Conservation (phyloP, 1,284 basidiomycete species). For the Takashimella tepidaria region DNA sequence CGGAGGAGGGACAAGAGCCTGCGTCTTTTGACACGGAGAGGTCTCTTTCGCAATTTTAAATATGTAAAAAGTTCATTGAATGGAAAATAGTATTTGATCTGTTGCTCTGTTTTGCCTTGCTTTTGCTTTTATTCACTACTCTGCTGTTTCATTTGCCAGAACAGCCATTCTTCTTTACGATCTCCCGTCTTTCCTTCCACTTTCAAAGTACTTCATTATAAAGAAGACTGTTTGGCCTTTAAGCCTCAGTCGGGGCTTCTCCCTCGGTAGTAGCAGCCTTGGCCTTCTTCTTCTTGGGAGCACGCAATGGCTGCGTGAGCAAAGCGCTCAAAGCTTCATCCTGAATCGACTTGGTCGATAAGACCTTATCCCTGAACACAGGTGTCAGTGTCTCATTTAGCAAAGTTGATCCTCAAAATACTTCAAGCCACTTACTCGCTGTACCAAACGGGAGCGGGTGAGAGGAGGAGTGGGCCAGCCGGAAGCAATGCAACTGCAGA, state of each 20-base stretch:
- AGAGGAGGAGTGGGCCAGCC: slow-evolving; percentile 76
- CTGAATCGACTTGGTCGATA: slow-evolving; percentile 81
- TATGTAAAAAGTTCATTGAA: too few species aligned
- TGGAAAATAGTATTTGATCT: too few species aligned
- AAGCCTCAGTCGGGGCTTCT: slow-evolving; percentile 13
- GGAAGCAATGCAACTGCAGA: slow-evolving; percentile 77
- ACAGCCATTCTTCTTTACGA: too few species aligned
- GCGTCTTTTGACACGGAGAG: too few species aligned
- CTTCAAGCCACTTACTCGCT: slow-evolving; percentile 56
- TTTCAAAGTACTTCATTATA: too few species aligned
- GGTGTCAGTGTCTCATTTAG: not conserved
- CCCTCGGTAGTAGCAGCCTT: slow-evolving; percentile 59
- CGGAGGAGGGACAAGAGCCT: too few species aligned
- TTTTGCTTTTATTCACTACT: too few species aligned
- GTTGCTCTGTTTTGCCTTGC: too few species aligned
- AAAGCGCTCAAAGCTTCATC: slow-evolving; percentile 77
- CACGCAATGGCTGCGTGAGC: slow-evolving; percentile 72
- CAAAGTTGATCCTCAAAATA: not conserved
- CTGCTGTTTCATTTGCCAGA: too few species aligned
- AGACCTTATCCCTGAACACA: slow-evolving; percentile 62
- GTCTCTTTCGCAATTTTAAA: too few species aligned
- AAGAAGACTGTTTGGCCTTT: too few species aligned
- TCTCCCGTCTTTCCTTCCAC: too few species aligned
- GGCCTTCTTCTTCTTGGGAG: slow-evolving; percentile 88
- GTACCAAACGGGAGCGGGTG: slow-evolving; percentile 85